Base-by-base conservation (phyloP, 2,329 filamentous ascomycete species). In the Colletotrichum nymphaeae region DNA sequence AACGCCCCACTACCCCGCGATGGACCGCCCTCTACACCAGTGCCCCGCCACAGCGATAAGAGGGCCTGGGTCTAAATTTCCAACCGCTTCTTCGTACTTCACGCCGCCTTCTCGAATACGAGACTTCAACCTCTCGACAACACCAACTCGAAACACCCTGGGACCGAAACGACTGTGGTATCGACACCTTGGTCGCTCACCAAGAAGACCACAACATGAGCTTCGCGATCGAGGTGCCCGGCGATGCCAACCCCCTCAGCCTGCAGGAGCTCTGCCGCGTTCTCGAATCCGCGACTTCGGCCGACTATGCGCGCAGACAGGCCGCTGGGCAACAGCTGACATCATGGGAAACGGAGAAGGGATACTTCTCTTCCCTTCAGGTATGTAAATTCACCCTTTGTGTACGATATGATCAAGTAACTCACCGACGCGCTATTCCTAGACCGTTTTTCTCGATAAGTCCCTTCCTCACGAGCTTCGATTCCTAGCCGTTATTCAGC, bases 401-500 rank as follows among this genome's bases (percentile, higher is more conserved):
- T 32, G 19, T 46, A 55, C 59, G 16, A 42, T 16, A 16, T 60
- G n/a, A 26, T 19, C 37, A 53, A 12, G 42, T 24, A 59, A 14
- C 63, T 75, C 62, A 73, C 67, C 67, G 26, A 73, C 37, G 55
- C 28, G 24, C 35, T 11, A 55, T 42, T 42, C 37, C 37, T 79
- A 97, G 93, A 89, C 92, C 77, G 90, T 95, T 46, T 98, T 95
- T 81, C 88, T 98, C 75, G 94, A 98, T 84, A 91, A 91, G 74
- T 91, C 91, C 2, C 86, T 97, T 1, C 93, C 94, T 1, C 84
- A 90, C 71, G 92, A 97, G 78, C 90, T 96, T 66, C 93, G 97
- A 74, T 95, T 97, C 79, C 91, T 98, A 12, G 94, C 96, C 67
- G 91, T 98, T 71, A 98, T 98, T 77, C 94, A 98, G 80, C 88